A percentile compares a stretch with the other conserved stretches of the same genome.
These are phyloP conservation scores for Neonectria sp. DNA, from an alignment of 2,329 filamentous ascomycete genomes.

Conservation along the genomic window DNA sequence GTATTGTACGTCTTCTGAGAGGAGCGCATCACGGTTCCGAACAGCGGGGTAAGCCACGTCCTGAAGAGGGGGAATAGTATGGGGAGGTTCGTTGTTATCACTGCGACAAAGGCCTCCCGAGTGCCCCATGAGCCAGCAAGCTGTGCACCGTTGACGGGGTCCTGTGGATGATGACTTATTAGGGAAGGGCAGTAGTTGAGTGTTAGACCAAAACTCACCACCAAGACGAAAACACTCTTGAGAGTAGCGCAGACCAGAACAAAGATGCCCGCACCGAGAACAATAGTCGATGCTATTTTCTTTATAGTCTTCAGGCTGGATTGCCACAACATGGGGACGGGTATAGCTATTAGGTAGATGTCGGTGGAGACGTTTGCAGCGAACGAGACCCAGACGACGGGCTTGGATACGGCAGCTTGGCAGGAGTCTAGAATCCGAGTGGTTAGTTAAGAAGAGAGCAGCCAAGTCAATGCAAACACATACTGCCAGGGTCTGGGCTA, in stretches of 20 bases:
- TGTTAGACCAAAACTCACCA: conserved; percentile 43
- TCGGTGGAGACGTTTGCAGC: conserved; percentile 69
- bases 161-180: conserved; percentile 41
- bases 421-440: conserved; percentile 55
- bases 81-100: conserved; percentile 58
- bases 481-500: conserved; percentile 69
- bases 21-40: conserved; percentile 51
- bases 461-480: conserved; percentile 39
- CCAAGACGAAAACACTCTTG: conserved; percentile 55
- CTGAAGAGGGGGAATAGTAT: conserved; percentile 61
- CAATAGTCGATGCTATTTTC: conserved; percentile 55
- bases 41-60: conserved; percentile 54
- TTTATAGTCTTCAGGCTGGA: conserved; percentile 52
- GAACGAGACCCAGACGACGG: conserved; percentile 66
- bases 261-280: conserved; percentile 58
- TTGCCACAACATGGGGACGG: conserved; percentile 64
- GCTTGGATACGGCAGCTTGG: conserved; percentile 63
- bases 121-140: conserved; percentile 57
- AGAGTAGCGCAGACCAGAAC: conserved; percentile 56
- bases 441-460: background rate
- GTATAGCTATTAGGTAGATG: conserved; percentile 70
- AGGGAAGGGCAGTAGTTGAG: background rate
- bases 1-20: conserved; percentile 55
- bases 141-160: conserved; percentile 55
- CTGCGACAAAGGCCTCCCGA: conserved; percentile 59